Evolutionary conservation across 2,329 filamentous ascomycete species (phyloP).

Genomic region (Aspergillus candidus): DNA sequence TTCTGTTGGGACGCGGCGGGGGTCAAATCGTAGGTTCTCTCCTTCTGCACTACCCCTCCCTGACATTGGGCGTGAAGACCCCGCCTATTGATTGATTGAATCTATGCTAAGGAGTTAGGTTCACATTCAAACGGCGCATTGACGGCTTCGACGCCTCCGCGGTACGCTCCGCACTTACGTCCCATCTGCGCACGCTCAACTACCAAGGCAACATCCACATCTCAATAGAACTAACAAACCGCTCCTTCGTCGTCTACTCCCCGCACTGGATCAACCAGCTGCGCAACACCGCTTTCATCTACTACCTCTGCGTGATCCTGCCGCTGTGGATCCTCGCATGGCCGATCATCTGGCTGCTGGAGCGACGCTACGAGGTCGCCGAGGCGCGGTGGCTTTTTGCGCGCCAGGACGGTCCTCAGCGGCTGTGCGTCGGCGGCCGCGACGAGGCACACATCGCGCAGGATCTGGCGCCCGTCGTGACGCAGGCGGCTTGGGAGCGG

Average conservation of each 20-base stretch:
- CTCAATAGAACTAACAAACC: slow-evolving; percentile 17
- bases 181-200: slow-evolving; percentile 34
- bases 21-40: slow-evolving; percentile 31
- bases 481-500: slow-evolving; percentile 30
- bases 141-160: slow-evolving; percentile 22
- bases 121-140: slow-evolving; percentile 27
- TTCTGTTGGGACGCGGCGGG: slow-evolving; percentile 30
- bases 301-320: slow-evolving; percentile 30
- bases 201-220: slow-evolving; percentile 32
- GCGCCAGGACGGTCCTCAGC: slow-evolving; percentile 10
- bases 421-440: slow-evolving; percentile 20
- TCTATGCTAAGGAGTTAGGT: slow-evolving; percentile 12
- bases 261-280: slow-evolving; percentile 35
- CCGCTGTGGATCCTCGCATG: slow-evolving; percentile 38
- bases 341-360: slow-evolving; percentile 34
- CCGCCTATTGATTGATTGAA: background rate
- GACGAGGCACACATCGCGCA: slow-evolving; percentile 26
- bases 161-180: slow-evolving; percentile 24
- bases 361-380: slow-evolving; percentile 32
- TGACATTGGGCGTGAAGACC: background rate
- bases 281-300: slow-evolving; percentile 30
- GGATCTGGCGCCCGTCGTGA: slow-evolving; percentile 29
- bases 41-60: background rate
- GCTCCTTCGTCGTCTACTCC: slow-evolving; percentile 31
- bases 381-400: slow-evolving; percentile 27